Evolutionary conservation across 441 rosid species (phyloP).

Genomic region (Breynia disticha): DNA sequence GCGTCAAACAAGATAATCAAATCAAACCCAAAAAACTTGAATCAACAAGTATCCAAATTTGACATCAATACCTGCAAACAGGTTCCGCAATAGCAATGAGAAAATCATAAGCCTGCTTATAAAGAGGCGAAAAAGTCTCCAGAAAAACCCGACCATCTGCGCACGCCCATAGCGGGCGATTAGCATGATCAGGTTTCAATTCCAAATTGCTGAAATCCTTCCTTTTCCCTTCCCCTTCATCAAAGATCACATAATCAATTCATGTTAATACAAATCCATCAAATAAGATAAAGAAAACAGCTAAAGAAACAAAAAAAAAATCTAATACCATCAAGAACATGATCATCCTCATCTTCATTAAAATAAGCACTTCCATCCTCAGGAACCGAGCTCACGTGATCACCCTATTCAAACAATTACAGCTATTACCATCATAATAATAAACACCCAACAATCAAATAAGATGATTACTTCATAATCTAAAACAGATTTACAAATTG

Average conservation of each 20-base stretch:
- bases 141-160: constrained; percentile 81
- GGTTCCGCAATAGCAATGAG: constrained; percentile 94
- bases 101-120: constrained; percentile 90
- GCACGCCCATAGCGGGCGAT: constrained; percentile 90
- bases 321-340: constrained; percentile 46
- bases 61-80: constrained; percentile 69
- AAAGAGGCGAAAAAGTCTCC: constrained; percentile 73
- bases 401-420: constrained; percentile 36
- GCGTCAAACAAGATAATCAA: constrained; percentile 4
- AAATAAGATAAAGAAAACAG: neutral
- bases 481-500: too few relatives aligned
- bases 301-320: neutral
- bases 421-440: too few relatives aligned
- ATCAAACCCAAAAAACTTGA: constrained; percentile 1
- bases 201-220: constrained; percentile 67
- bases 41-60: too few relatives aligned
- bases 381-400: constrained; percentile 28
- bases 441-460: too few relatives aligned
- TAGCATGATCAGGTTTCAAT: constrained; percentile 65
- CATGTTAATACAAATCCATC: neutral
- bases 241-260: constrained; percentile 12
- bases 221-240: constrained; percentile 49
- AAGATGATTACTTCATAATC: too few relatives aligned
- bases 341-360: constrained; percentile 51
- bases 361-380: constrained; percentile 42